These are phyloP conservation scores for Leucocoprinus sp. DNA, from an alignment of 768 basidiomycete species.

Conservation along the genomic window DNA sequence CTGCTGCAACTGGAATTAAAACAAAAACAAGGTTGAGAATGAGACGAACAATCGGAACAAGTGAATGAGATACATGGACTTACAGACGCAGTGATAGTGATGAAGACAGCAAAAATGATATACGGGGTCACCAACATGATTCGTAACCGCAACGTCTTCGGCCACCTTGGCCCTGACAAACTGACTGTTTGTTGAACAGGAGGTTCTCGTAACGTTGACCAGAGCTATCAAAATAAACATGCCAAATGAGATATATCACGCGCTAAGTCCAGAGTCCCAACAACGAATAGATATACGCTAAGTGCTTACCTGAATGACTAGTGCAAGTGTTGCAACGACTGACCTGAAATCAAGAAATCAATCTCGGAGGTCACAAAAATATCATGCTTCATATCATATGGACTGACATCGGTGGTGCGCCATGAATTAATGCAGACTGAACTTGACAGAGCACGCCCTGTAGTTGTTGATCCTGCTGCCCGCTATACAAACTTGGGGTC, in stretches of 20 bases:
- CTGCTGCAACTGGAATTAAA: slow-evolving; percentile 12
- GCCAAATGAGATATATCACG: slow-evolving; percentile 8
- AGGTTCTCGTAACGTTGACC: slow-evolving; percentile 19
- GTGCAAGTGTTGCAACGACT: slow-evolving; percentile 17
- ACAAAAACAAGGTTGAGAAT: not conserved
- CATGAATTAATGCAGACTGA: slow-evolving; percentile 47
- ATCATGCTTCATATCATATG: slow-evolving; percentile 2
- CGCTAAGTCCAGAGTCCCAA: not conserved
- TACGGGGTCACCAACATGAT: slow-evolving; percentile 22
- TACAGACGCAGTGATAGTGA: slow-evolving; percentile 30
- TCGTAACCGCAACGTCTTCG: slow-evolving; percentile 6
- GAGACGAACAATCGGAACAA: not conserved
- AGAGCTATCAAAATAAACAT: slow-evolving; percentile 14
- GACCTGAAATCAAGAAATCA: slow-evolving; percentile 14
- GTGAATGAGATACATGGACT: slow-evolving; percentile 14
- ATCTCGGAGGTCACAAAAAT: not conserved
- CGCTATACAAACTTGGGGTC: slow-evolving; percentile 12
- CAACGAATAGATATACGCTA: not conserved
- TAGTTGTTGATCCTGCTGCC: slow-evolving; percentile 14
- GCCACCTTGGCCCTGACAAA: slow-evolving; percentile 11
- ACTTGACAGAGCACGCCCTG: slow-evolving; percentile 32
- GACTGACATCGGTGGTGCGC: slow-evolving; percentile 44
- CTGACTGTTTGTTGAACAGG: slow-evolving; percentile 13
- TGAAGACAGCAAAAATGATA: slow-evolving; percentile 33
- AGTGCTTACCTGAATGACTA: slow-evolving; percentile 20